Base-by-base conservation (phyloP, 768 basidiomycete genomes). In the Trametes coccinea region DNA sequence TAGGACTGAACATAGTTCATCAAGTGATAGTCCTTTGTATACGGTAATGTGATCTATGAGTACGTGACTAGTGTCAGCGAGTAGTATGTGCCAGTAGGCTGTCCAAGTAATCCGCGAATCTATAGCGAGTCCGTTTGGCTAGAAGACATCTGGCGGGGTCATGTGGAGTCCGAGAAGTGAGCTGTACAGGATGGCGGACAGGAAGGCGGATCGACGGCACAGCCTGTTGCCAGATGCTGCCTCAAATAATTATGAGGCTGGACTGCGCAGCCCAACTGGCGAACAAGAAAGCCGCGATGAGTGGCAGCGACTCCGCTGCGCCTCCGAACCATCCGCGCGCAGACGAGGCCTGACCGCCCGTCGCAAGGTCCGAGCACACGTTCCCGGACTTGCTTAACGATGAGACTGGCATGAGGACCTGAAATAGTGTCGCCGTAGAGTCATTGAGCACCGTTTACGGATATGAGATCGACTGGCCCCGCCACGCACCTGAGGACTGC, bases 401-500 rank as follows among this genome's bases (percentile, higher is more conserved):
- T 2, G 64, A 63, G 27, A 65, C 65, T 5, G 78, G 73, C 66
- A 78, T 68, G 52, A 79, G 70, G 6, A 80, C 74, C 72, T 78
- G 60, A 22, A 22, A 22, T 22, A 22, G 22, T 22, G 22, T 22
- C 22, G 22, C 22, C 22, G 1, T 22, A 22, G 22, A 22, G 22
- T 22, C 22, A 22, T 22, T 22, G 22, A 22, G 22, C 22, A 22
- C 22, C 22, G 22, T 22, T 22, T 22, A 0, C 22, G 22, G 22
- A 22, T 22, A 22, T 22, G 22, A 22, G 22, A 22, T 22, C 22
- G 22, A 22, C 22, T 22, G 22, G 22, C 22, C 22, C 22, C 22
- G 22, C 22, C 22, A 56, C 59, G 47, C 48, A 80, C 79, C 74
- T 76, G 77, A 14, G 85, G 84, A 73, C 78, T 76, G 30, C 84